Conservation (phyloP, 768 basidiomycete species). For the Lepiota brunneoincarnata region DNA sequence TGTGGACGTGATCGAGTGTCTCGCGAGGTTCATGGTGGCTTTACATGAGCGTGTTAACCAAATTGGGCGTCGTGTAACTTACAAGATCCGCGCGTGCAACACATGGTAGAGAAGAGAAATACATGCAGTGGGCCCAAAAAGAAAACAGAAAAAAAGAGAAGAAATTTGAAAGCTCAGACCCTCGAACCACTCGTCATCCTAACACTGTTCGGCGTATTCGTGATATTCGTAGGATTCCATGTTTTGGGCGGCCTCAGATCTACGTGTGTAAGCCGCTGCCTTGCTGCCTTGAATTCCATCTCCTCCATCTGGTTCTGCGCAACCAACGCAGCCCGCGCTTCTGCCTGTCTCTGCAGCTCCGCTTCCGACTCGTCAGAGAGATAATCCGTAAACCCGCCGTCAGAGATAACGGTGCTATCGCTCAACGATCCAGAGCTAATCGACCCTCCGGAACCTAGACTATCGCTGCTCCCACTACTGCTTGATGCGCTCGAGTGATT, state of each 20-base stretch:
- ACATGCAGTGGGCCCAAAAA: constrained; percentile 13
- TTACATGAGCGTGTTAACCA: neutral
- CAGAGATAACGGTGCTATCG: constrained; percentile 78
- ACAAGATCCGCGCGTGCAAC: constrained; percentile 13
- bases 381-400: constrained; percentile 88
- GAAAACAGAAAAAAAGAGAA: neutral
- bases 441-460: constrained; percentile 19
- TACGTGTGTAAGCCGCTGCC: constrained; percentile 72
- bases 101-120: too few species aligned
- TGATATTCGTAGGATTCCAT: constrained; percentile 60
- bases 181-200: constrained; percentile 7
- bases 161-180: constrained; percentile 2
- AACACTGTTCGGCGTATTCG: constrained; percentile 19
- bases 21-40: constrained; percentile 75
- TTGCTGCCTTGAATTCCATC: constrained; percentile 75
- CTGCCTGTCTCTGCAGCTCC: constrained; percentile 83
- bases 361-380: constrained; percentile 92
- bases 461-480: constrained; percentile 63
- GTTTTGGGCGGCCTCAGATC: constrained; percentile 75
- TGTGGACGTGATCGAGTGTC: constrained; percentile 79
- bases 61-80: constrained; percentile 3
- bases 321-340: constrained; percentile 69
- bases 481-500: constrained; percentile 48
- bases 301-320: constrained; percentile 84
- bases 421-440: constrained; percentile 50